Conservation (phyloP, 306 rosid species). For the Lathyrus oleraceus region DNA sequence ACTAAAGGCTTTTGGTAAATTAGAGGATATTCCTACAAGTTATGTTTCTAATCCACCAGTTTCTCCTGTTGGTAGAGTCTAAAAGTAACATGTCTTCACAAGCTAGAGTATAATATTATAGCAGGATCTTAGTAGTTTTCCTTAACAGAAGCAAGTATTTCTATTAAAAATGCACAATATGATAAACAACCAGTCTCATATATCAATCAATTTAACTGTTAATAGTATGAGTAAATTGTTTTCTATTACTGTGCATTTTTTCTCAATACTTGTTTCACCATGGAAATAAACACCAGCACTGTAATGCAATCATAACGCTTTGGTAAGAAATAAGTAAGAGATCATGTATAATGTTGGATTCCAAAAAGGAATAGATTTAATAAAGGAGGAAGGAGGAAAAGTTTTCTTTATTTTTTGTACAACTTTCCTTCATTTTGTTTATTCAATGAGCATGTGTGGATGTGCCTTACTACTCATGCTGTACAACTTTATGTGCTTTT, state of each 20-base stretch:
- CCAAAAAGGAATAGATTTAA: not conserved
- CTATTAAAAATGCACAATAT: constrained; percentile 32
- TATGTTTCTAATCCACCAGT: constrained; percentile 39
- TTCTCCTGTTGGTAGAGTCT: constrained; percentile 45
- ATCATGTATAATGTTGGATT: not conserved
- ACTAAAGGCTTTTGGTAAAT: constrained; percentile 36
- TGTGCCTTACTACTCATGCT: not conserved
- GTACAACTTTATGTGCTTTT: not conserved
- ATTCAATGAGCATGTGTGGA: constrained; percentile 7
- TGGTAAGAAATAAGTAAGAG: not conserved
- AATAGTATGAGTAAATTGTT: constrained; percentile 47
- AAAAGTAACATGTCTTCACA: not conserved
- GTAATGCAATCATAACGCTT: constrained; percentile 4
- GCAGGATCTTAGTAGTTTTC: constrained; percentile 28
- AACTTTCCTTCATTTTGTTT: not conserved
- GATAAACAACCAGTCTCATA: constrained; percentile 35
- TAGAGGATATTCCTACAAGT: constrained; percentile 37
- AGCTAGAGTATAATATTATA: constrained; percentile 7
- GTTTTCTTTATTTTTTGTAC: not conserved
- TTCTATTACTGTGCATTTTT: not conserved
- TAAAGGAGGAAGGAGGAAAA: not conserved
- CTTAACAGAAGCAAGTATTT: constrained; percentile 36
- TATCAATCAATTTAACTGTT: constrained; percentile 49
- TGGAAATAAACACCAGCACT: not conserved
- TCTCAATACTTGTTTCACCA: not conserved